Evolutionary conservation across 2,329 filamentous ascomycete genomes (phyloP).

Genomic region (Microsporum audouinii): DNA sequence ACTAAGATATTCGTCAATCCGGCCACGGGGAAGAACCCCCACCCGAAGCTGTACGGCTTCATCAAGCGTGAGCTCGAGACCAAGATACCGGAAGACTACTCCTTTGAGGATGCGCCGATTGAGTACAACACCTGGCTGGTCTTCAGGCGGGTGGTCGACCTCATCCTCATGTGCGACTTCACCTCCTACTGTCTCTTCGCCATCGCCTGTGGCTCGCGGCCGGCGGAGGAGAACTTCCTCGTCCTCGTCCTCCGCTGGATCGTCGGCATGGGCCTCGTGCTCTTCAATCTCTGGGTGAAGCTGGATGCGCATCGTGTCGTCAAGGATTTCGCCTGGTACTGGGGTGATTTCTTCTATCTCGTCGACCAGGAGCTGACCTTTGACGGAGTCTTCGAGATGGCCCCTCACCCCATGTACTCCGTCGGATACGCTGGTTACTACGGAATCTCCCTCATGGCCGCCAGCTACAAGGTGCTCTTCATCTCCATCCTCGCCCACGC

Average conservation of each 20-base stretch:
- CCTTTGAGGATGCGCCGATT: conserved; percentile 80
- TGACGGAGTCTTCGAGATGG: conserved; percentile 98
- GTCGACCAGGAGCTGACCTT: conserved; percentile 97
- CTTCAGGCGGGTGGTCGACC: conserved; percentile 86
- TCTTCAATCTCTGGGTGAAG: conserved; percentile 98
- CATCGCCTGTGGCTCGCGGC: conserved; percentile 69
- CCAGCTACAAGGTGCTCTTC: conserved; percentile 93
- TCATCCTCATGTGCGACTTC: conserved; percentile 99
- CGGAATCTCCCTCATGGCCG: conserved; percentile 94
- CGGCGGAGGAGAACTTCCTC: conserved; percentile 56
- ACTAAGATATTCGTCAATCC: conserved; percentile 79
- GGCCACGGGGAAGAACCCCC: conserved; percentile 65
- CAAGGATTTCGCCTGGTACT: conserved; percentile 99
- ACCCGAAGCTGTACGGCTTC: conserved; percentile 69
- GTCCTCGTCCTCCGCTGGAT: conserved; percentile 67
- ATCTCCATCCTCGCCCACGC: conserved; percentile 93
- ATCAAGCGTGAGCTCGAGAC: conserved; percentile 84
- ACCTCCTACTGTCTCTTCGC: conserved; percentile 94
- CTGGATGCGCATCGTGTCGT: conserved; percentile 94
- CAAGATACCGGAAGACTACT: conserved; percentile 89
- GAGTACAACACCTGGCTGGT: conserved; percentile 99
- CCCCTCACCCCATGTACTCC: conserved; percentile 97
- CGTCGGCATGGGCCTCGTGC: conserved; percentile 63
- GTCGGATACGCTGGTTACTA: conserved; percentile 98
- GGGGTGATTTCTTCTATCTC: conserved; percentile 98